A percentile compares a stretch with the other conserved stretches of the same genome.
These are phyloP conservation scores for Candida taoyuanica DNA, from an alignment of 805 yeast species.

Conservation along the genomic window DNA sequence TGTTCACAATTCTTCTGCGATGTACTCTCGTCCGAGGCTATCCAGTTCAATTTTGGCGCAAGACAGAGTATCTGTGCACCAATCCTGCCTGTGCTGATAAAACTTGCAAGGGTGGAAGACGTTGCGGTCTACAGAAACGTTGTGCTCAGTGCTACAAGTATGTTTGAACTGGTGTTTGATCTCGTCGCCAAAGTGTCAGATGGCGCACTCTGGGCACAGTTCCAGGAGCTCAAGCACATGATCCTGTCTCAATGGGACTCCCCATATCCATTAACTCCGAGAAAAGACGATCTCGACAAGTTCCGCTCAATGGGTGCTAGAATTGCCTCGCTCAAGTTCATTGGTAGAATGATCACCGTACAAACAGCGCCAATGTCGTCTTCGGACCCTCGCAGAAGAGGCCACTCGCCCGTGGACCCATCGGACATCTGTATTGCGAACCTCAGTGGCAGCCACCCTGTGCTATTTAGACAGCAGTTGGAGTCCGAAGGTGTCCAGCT, in stretches of 20 bases:
- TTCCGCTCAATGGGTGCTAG: conserved; percentile 52
- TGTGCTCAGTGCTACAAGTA: conserved; percentile 35
- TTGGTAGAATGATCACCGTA: conserved; percentile 51
- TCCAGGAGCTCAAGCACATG: conserved; percentile 50
- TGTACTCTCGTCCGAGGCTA: conserved; percentile 16
- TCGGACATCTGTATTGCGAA: conserved; percentile 23
- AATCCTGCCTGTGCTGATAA: conserved; percentile 15
- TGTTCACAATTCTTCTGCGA: conserved; percentile 22
- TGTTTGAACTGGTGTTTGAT: conserved; percentile 44
- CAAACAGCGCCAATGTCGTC: conserved; percentile 40
- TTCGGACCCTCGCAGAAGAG: conserved; percentile 26
- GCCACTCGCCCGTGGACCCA: conserved; percentile 5
- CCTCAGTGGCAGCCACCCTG: conserved; percentile 48
- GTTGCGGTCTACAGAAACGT: conserved; percentile 33
- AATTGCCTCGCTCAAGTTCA: conserved; percentile 69
- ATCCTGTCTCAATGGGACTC: conserved; percentile 61
- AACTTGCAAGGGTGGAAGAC: conserved; percentile 22
- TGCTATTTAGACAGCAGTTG: conserved; percentile 48
- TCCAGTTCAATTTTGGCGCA: conserved; percentile 6
- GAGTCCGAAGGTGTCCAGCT: conserved; percentile 70
- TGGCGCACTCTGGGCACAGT: conserved; percentile 46
- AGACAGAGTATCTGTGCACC: conserved; percentile 18
- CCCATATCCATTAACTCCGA: conserved; percentile 46
- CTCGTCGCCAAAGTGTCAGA: conserved; percentile 39
- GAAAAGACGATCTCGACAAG: conserved; percentile 24